Conservation (phyloP, 2,329 filamentous ascomycete genomes). For the Septoria linicola region DNA sequence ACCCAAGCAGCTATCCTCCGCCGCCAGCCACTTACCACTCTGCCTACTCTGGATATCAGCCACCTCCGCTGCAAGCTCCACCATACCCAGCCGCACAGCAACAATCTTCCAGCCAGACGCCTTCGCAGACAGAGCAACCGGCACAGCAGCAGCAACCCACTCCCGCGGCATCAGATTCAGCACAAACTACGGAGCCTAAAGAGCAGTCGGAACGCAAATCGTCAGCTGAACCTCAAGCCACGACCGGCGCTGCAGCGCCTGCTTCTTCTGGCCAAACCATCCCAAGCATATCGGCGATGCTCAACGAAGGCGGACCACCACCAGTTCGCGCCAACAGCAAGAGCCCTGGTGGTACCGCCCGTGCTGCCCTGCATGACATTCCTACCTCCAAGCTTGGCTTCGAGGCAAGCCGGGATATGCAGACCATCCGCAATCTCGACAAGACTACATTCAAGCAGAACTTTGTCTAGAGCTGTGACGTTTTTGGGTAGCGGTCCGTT, state of each 20-base stretch:
- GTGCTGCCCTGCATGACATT: slow-evolving; percentile 37
- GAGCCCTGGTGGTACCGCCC: slow-evolving; percentile 32
- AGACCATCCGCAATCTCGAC: slow-evolving; percentile 39
- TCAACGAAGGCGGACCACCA: slow-evolving; percentile 39
- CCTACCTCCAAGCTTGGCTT: slow-evolving; percentile 41
- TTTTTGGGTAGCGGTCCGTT: no score
- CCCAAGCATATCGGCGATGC: slow-evolving; percentile 54
- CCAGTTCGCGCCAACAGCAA: slow-evolving; percentile 33
- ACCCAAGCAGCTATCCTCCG: slow-evolving; percentile 28
- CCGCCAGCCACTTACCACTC: slow-evolving; percentile 27
- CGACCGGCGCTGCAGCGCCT: slow-evolving; percentile 40
- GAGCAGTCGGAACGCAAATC: slow-evolving; percentile 34
- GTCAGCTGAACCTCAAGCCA: slow-evolving; percentile 40
- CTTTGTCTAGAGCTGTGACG: slow-evolving; percentile 23
- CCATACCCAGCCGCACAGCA: slow-evolving; percentile 21
- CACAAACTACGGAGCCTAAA: slow-evolving; percentile 31
- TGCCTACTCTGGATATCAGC: slow-evolving; percentile 22
- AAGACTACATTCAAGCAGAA: slow-evolving; percentile 39
- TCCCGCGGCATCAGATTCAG: slow-evolving; percentile 17
- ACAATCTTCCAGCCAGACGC: slow-evolving; percentile 16
- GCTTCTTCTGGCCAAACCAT: slow-evolving; percentile 43
- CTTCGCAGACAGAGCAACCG: slow-evolving; percentile 21
- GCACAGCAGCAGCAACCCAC: slow-evolving; percentile 22
- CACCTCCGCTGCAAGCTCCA: slow-evolving; percentile 25
- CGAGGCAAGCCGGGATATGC: slow-evolving; percentile 39